These are phyloP conservation scores for Curvularia verruculosa DNA, from an alignment of 2,329 filamentous ascomycete genomes.

Conservation along the genomic window DNA sequence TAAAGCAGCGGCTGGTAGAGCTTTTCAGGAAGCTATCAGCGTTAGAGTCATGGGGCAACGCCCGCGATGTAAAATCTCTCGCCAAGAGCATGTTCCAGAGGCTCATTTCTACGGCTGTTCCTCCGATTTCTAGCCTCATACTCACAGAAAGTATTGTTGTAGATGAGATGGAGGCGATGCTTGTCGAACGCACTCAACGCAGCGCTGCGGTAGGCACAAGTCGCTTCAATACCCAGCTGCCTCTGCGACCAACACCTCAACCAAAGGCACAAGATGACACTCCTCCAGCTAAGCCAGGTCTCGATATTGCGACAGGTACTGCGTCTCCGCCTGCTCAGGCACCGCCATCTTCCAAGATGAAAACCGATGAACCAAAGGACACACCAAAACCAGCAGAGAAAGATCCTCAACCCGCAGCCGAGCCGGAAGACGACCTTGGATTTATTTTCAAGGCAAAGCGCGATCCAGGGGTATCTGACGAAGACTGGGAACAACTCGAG, in stretches of 20 bases:
- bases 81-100: constrained; percentile 56
- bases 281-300: constrained; percentile 3
- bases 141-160: constrained; percentile 37
- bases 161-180: constrained; percentile 37
- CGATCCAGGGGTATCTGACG: constrained; percentile 61
- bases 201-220: constrained; percentile 27
- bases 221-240: constrained; percentile 14
- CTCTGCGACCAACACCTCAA: neutral
- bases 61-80: constrained; percentile 65
- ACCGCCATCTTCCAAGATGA: constrained; percentile 2
- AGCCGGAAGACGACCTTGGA: constrained; percentile 1
- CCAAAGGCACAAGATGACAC: constrained; percentile 9
- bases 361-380: constrained; percentile 13
- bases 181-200: constrained; percentile 40
- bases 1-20: constrained; percentile 24
- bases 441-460: constrained; percentile 7
- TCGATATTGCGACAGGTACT: constrained; percentile 6
- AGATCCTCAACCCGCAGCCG: neutral
- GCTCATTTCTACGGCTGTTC: constrained; percentile 31
- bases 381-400: neutral
- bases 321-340: neutral
- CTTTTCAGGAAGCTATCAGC: constrained; percentile 52
- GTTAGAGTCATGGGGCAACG: constrained; percentile 66
- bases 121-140: constrained; percentile 21
- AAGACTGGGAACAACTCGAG: constrained; percentile 66